Base-by-base conservation (phyloP, 768 basidiomycete species). In the Omphalotus guepiniiformis region DNA sequence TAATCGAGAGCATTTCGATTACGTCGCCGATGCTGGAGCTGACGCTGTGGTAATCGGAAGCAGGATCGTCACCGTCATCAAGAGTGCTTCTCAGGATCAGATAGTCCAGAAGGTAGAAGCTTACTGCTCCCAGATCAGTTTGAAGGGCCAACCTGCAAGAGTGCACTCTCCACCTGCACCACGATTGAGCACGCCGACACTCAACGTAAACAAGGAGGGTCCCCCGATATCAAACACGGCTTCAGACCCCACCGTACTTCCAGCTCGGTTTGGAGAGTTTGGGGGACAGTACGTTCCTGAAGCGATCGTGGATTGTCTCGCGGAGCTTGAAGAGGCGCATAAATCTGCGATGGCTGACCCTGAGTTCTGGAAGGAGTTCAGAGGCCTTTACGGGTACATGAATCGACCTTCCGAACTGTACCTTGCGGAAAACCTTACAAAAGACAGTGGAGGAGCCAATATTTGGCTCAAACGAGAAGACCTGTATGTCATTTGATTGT, bases 401-500 rank as follows among this genome's bases (percentile, higher is more conserved):
- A 96, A 96, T 67, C 76, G 96, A 9, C 95, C 95, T 2, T 93
- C 89, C 11, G 83, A 88, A 55, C 67, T 98, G 38, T 98, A 98
- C 69, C 74, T 89, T 59, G 94, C 96, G 0, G 85, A 93, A 62
- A 83, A 91, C 48, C 71, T 99, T 49, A 96, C 93, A 1, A 84
- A 89, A 56, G 75, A 91, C 57, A 88, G 84, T 8, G 92, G 91
- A 18, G 96, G 96, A 19, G 95, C 96, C 9, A 89, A 81, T 48
- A 96, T 99, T 56, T 99, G 96, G 96, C 70, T 99, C 58, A 99
- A 99, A 74, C 82, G 93, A 38, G 95, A 94, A 68, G 93, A 95
- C 57, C 60, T 95, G 86, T 87, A 53, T 53, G 85, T 63, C 19
- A 40, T 50, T 32, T 44, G 39, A 22, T 22, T 22, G 18, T 16